Evolutionary conservation across 202 grass and related monocot genomes (phyloP), one percentile per base, ranked within the genome.

Genomic region (Cymbopogon flexuosus): DNA sequence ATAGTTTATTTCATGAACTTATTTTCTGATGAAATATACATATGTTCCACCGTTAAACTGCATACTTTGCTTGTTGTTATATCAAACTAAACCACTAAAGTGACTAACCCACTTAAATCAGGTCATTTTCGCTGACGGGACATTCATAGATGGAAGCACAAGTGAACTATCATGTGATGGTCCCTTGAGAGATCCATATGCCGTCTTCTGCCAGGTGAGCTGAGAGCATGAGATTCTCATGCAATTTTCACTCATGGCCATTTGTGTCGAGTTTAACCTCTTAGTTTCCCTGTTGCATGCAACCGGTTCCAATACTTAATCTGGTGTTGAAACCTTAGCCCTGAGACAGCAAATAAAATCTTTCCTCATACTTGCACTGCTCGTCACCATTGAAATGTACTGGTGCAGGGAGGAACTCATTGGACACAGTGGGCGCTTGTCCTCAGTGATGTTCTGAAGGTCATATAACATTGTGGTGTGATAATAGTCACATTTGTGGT

Each of bases 91-190:
- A 2, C 3, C 31, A 56, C n/a, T 45, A 13, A 58, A 80, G 8
- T 29, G 6, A 45, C 24, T 65, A 30, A 62, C 18, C 62, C 54
- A 57, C 72, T 54, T 71, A 71, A 88, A 86, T 82, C 83, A 98
- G 95, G 92, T 98, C 5, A 98, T 98, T 76, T 98, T 98, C 71
- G 90, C 95, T 13, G 95, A 98, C 5, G 92, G 92, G 59, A 95
- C 92, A 56, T 99, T 99, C 83, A 79, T 99, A 23, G 96, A 99
- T 79, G 96, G 92, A 84, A 99, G 96, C 71, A 93, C 92, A 68
- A 96, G 96, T 39, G 92, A 99, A 79, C 70, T 99, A 30, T 99
- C 96, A 4, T 99, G 92, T 83, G 92, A 95, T 88, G 96, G 92
- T 10, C 95, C 95, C 39, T 90, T 97, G 27, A 95, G 96, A 82